A percentile compares a stretch with the other conserved stretches of the same genome.
Evolutionary conservation across 106 monocot species (phyloP).

Genomic region (Gastrodia elata): DNA sequence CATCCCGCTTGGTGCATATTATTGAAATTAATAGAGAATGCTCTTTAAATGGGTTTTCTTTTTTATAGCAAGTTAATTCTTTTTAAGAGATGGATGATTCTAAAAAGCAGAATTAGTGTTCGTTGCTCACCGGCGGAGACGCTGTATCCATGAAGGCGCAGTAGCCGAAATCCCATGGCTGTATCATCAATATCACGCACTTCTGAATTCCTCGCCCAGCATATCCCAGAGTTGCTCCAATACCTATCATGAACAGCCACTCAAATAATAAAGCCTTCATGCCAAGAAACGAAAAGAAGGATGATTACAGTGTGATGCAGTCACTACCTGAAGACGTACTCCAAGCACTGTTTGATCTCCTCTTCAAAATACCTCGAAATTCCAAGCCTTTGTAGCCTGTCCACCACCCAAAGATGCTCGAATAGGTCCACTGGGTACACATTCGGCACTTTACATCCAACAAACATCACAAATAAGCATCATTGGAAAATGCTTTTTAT

Average conservation of each 20-base stretch:
- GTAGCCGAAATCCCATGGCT: slow-evolving; percentile 83
- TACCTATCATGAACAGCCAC: slow-evolving; percentile 20
- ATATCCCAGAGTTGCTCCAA: slow-evolving; percentile 72
- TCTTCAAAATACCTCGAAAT: slow-evolving; percentile 65
- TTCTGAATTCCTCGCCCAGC: slow-evolving; percentile 75
- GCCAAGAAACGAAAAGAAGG: no score
- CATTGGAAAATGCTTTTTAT: not conserved
- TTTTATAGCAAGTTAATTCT: no score
- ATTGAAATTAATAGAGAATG: no score
- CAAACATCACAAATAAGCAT: not conserved
- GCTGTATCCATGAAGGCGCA: slow-evolving; percentile 80
- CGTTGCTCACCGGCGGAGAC: slow-evolving; percentile 56
- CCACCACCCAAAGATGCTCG: slow-evolving; percentile 85
- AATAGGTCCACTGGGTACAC: slow-evolving; percentile 97
- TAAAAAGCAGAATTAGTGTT: no score
- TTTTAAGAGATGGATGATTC: no score
- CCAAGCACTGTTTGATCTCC: slow-evolving; percentile 63
- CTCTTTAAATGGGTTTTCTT: no score
- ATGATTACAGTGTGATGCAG: not conserved
- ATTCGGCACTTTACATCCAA: slow-evolving; percentile 55
- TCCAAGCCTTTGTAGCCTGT: slow-evolving; percentile 77
- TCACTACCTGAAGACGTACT: slow-evolving; percentile 55
- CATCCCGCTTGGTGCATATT: no score
- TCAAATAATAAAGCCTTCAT: not conserved
- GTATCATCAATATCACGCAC: slow-evolving; percentile 86